These are phyloP conservation scores for Marasmius fiardii DNA, from an alignment of 1,284 basidiomycete species.

Conservation along the genomic window DNA sequence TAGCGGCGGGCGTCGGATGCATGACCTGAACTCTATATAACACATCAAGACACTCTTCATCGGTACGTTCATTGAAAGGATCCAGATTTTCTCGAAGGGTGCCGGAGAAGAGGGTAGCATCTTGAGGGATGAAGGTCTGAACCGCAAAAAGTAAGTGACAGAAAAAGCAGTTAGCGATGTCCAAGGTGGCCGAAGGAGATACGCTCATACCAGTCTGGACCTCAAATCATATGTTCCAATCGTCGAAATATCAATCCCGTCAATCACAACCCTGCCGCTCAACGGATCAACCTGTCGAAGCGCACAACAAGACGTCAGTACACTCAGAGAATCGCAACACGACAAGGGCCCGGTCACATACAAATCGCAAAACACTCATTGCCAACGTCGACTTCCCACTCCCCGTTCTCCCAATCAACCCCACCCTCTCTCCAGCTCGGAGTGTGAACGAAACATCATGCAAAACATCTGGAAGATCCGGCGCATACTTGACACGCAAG, in stretches of 20 bases:
- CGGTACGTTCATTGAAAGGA: conserved; percentile 61
- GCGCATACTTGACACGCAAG: conserved; percentile 78
- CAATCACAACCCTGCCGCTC: conserved; percentile 76
- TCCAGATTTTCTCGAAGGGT: conserved; percentile 20
- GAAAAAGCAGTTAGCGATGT: too few species aligned
- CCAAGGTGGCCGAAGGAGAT: not conserved
- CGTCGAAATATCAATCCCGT: conserved; percentile 85
- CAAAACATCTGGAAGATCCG: conserved; percentile 81
- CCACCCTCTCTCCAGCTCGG: conserved; percentile 64
- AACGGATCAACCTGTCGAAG: conserved; percentile 71
- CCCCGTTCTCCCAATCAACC: conserved; percentile 74
- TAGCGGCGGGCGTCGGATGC: conserved; percentile 39
- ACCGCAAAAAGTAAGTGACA: too few species aligned
- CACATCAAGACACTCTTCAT: conserved; percentile 72
- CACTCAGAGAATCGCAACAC: too few species aligned
- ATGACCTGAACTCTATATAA: conserved; percentile 66
- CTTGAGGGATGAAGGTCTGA: conserved; percentile 76
- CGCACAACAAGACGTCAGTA: too few species aligned
- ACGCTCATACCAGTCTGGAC: conserved; percentile 58
- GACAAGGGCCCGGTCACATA: conserved; percentile 30
- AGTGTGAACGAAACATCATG: conserved; percentile 70
- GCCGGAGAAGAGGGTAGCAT: conserved; percentile 19
- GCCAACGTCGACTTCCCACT: conserved; percentile 82
- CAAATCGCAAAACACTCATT: conserved; percentile 85
- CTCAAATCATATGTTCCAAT: conserved; percentile 87